Percentiles rank a stretch among this genome's conserved stretches.
Evolutionary conservation across 2,329 filamentous ascomycete genomes (phyloP).

Genomic region (Alternaria postmessia): DNA sequence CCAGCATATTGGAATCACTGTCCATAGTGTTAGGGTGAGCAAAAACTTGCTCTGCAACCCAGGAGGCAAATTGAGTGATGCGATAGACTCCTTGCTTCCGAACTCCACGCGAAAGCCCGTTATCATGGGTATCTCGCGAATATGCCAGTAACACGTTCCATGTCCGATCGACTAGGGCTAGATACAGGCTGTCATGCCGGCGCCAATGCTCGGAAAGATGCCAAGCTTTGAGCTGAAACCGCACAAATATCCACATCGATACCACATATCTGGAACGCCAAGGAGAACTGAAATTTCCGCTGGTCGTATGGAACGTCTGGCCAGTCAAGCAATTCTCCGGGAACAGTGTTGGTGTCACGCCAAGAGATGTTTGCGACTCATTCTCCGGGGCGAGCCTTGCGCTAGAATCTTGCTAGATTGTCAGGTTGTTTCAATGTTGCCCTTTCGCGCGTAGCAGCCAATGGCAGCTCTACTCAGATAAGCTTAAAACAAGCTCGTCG

Average conservation of each 20-base stretch:
- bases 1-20: background rate
- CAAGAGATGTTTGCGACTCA: background rate
- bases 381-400: background rate
- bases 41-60: background rate
- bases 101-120: background rate
- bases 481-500: conserved; percentile 15
- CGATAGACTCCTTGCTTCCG: background rate
- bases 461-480: background rate
- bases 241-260: conserved; percentile 7
- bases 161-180: conserved; percentile 5
- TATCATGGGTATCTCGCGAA: background rate
- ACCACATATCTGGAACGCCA: conserved; percentile 7
- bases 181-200: conserved; percentile 14
- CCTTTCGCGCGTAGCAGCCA: conserved; percentile 1
- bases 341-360: background rate
- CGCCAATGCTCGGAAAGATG: conserved; percentile 9
- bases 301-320: conserved; percentile 5
- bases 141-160: background rate
- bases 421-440: conserved; percentile 14
- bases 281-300: conserved; percentile 11
- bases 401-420: background rate
- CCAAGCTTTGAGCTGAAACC: conserved; percentile 22
- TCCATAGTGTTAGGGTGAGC: background rate
- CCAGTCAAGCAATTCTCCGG: conserved; percentile 13
- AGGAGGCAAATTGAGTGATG: background rate